Conservation (phyloP, 2,329 filamentous ascomycete species). For the Aspergillus novofumigatus region DNA sequence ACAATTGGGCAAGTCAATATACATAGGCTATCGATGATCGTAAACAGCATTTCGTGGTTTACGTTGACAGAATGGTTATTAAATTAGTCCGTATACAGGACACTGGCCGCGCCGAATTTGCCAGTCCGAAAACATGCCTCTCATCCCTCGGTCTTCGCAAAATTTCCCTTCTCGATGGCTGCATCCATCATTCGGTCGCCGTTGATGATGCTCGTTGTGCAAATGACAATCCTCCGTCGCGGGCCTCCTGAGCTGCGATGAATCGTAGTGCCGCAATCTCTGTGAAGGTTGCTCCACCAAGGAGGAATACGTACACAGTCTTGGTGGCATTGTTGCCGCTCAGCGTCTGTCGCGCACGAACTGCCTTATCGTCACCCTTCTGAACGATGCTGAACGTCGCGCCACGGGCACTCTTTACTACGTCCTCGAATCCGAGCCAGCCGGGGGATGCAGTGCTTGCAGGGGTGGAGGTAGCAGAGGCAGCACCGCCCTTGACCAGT, state of each 20-base stretch:
- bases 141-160: conserved; percentile 39
- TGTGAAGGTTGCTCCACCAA: conserved; percentile 94
- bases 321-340: conserved; percentile 72
- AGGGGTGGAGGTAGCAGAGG: conserved; percentile 44
- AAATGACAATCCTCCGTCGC: conserved; percentile 81
- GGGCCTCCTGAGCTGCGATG: conserved; percentile 78
- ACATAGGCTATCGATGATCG: background rate
- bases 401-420: conserved; percentile 80
- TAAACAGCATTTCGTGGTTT: background rate
- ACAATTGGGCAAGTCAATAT: background rate
- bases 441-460: conserved; percentile 65
- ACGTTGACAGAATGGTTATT: background rate
- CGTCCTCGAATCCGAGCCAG: conserved; percentile 91
- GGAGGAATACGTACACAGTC: conserved; percentile 91
- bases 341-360: conserved; percentile 78
- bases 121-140: background rate
- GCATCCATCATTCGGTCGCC: conserved; percentile 85
- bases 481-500: conserved; percentile 62
- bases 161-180: conserved; percentile 69
- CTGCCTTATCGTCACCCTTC: conserved; percentile 86
- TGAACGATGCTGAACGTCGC: conserved; percentile 89
- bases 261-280: conserved; percentile 93
- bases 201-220: conserved; percentile 85
- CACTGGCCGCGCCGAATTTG: background rate
- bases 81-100: background rate